Base-by-base conservation (phyloP, 2,329 filamentous ascomycete genomes). In the Trichoderma cornu-damae region DNA sequence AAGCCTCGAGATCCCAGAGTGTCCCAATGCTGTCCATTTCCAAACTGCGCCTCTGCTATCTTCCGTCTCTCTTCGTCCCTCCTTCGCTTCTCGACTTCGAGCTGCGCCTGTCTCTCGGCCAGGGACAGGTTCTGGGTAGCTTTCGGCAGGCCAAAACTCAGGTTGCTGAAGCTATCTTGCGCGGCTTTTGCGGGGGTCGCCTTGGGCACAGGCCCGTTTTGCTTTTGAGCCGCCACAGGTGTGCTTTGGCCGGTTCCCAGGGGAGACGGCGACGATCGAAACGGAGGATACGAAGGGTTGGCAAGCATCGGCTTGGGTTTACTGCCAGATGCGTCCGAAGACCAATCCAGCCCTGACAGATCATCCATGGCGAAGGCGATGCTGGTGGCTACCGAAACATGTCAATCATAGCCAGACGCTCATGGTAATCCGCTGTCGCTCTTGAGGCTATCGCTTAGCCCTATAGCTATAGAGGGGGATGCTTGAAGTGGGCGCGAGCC, bases 1-100 rank as follows among this genome's bases (percentile, higher is more conserved):
- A 75, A 72, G 57, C 74, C 72, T 42, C 79, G 74, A 32, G 79
- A 79, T 47, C 84, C 90, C 47, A 94, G 74, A 11, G 74, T 82
- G 67, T 94, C 88, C 85, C 88, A 92, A 68, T 90, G 90, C 60
- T 85, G 83, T 9, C 82, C 80, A 65, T 86, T 84, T 2, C 89
- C 90, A 71, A 90, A 96, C 60, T 93, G 85, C 28, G 83, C 80
- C 62, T 94, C 89, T 65, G 86, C 82, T 68, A 86, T 83, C 65
- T 80, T 86, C 65, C 80, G 82, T 67, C 83, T 82, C 68, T 92
- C 87, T 59, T 86, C 87, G 60, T 91, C 88, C 69, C 93, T 89
- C 69, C 77, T 83, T 32, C 80, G 77, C 72, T 84, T 89, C 71
- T 87, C 83, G 3, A 78, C 80, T 62, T 84, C 80, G 35, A 87